These are phyloP conservation scores for Microthyrium microscopicum DNA, from an alignment of 2,329 filamentous ascomycete genomes.

Conservation along the genomic window DNA sequence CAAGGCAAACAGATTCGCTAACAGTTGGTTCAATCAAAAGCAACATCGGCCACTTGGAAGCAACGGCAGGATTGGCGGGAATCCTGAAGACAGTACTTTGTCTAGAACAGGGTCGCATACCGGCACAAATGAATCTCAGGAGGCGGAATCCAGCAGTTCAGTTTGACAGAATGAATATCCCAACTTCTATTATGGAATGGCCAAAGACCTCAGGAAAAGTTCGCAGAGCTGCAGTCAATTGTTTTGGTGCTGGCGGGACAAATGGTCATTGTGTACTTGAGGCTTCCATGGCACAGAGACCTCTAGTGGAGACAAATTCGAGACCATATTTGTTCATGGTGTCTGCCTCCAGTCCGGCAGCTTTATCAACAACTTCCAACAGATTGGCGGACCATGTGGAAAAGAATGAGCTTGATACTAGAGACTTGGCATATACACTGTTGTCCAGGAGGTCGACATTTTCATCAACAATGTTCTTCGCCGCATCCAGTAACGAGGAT, in stretches of 20 bases:
- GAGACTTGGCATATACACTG: slow-evolving; percentile 2
- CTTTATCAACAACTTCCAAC: slow-evolving; percentile 66
- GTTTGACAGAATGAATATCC: slow-evolving; percentile 3
- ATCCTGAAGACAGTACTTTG: slow-evolving; percentile 23
- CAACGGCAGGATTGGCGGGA: slow-evolving; percentile 16
- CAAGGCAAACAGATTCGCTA: slow-evolving; percentile 3
- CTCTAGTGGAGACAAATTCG: too few species aligned
- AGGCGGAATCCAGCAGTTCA: slow-evolving; percentile 7
- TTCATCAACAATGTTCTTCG: neutral
- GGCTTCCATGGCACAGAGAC: neutral
- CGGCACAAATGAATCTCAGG: slow-evolving; percentile 20
- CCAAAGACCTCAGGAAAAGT: neutral
- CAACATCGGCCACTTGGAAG: slow-evolving; percentile 22
- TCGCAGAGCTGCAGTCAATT: too few species aligned
- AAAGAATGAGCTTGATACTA: slow-evolving; percentile 67
- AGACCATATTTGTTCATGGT: slow-evolving; percentile 1
- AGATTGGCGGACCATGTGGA: slow-evolving; percentile 80
- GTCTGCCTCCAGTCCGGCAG: slow-evolving; percentile 26
- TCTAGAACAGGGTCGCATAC: slow-evolving; percentile 24
- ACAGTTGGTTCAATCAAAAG: slow-evolving; percentile 17
- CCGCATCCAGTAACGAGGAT: too few species aligned
- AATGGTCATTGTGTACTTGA: slow-evolving; percentile 37
- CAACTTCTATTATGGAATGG: slow-evolving; percentile 1
- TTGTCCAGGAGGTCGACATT: neutral
- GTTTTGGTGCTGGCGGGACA: too few species aligned